Base-by-base conservation (phyloP, 2,329 filamentous ascomycete species). In the Aspergillus sp. region DNA sequence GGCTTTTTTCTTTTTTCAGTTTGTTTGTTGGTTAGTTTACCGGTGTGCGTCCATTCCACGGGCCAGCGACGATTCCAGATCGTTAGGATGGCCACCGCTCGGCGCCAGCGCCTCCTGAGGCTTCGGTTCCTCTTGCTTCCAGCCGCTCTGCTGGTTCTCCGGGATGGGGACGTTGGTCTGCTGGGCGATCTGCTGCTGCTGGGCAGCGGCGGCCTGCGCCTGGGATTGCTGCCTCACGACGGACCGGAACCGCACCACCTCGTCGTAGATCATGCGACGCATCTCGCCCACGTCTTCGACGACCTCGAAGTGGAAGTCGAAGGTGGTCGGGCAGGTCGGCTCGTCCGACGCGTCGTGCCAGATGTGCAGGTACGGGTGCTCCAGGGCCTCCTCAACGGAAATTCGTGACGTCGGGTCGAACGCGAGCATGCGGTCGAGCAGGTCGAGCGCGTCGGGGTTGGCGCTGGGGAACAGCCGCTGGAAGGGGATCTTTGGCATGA, bases 281-380 rank as follows among this genome's bases (percentile, higher is more conserved):
- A 99, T 98, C 68, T 97, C 91, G 22, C 83, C 85, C 20, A 99
- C 92, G 49, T 98, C 95, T 55, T 99, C 94, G 45, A 97, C 87
- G n/a, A 96, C 88, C 77, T 99, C 95, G 72, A 99, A 99, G 75
- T 94, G 90, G 81, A 99, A 99, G 82, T 99, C 93, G 79, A 99
- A 99, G 18, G 92, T 93, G 16, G 90, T 91, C 0, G 93, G 93
- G 81, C 94, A 98, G 65, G 89, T 86, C 20, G 95, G 95, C 81
- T 99, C 95, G 78, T 99, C 95, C 4, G 90, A 93, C 55, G 93
- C 91, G 70, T 99, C 95, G 81, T 99, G 95, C 95, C 95, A 98
- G 80, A 99, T 97, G 73, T 94, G 87, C 57, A 99, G 85, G 79
- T 99, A 99, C 36, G 90, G 90, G 82, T 99, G 95, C 81, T 98